phyloP scores from a whole-genome alignment of 495 filamentous ascomycete species.

The Lepidopterella palustris region DNA sequence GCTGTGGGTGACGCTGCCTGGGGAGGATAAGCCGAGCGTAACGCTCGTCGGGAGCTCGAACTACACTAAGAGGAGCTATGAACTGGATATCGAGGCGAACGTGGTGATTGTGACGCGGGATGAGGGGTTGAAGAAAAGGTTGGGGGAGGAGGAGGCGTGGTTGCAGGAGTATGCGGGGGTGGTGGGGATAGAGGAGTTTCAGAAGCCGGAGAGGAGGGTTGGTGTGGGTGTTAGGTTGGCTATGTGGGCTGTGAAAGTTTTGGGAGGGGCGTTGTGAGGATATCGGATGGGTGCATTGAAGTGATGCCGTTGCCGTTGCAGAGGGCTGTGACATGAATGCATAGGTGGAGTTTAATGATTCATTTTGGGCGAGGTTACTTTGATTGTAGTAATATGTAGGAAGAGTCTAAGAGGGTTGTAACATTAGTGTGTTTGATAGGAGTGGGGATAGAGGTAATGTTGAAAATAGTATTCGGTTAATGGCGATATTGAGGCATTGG shows the following conservation, averaged over 20 bases:
- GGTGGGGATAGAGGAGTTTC: slow-evolving; percentile 68
- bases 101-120: slow-evolving; percentile 78
- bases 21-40: slow-evolving; percentile 54
- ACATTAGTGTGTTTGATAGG: too few relatives aligned
- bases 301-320: too few relatives aligned
- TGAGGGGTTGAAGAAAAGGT: slow-evolving; percentile 59
- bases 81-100: slow-evolving; percentile 82
- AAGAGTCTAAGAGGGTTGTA: too few relatives aligned
- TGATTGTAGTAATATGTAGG: too few relatives aligned
- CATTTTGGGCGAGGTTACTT: too few relatives aligned
- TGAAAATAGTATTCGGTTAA: too few relatives aligned
- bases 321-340: too few relatives aligned
- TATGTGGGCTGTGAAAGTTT: slow-evolving; percentile 65
- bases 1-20: slow-evolving; percentile 73
- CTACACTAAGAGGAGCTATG: slow-evolving; percentile 91
- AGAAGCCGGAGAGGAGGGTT: slow-evolving; percentile 72
- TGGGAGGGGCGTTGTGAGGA: slow-evolving; percentile 40
- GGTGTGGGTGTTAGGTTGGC: slow-evolving; percentile 77
- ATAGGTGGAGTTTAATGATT: too few relatives aligned
- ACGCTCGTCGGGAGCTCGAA: slow-evolving; percentile 87
- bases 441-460: too few relatives aligned
- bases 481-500: too few relatives aligned
- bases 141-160: slow-evolving; percentile 72
- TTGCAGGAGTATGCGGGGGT: slow-evolving; percentile 62
- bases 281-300: too few relatives aligned